Evolutionary conservation across 768 basidiomycete species (phyloP), one percentile per base, ranked within the genome.

Genomic region (Xerocomus spinulosus): DNA sequence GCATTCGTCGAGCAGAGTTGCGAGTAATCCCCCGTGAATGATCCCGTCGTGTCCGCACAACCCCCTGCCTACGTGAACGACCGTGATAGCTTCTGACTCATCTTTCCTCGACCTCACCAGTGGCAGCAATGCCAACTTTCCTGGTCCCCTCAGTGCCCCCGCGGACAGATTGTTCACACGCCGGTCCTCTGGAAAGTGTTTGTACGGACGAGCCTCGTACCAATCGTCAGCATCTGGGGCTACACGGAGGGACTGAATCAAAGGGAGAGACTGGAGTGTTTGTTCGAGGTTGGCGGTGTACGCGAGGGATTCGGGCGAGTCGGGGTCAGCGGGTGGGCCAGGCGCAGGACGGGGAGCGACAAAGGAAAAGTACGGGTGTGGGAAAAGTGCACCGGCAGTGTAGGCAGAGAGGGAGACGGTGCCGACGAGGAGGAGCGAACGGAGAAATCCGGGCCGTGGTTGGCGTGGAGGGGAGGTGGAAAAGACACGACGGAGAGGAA

Each of bases 41-140:
- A 99, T 92, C 0, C 95, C 95, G 67, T 95, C 92, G 53, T 95
- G 87, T 4, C 90, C 94, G 60, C 95, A 98, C 43, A 98, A 52
- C 2, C 84, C 87, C 34, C 87, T 70, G 2, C 95, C 95, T 2
- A 96, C 72, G 58, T 97, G 95, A 2, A 93, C 46, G 50, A 96
- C 71, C 5, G 81, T 73, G 23, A 82, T 60, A 9, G 79, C 79
- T 68, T 92, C 89, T 10, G 73, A 74, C 62, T 92, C 89, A 68
- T 96, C 92, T 46, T 70, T 73, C 57, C 73, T 79, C 15, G 80
- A 79, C 18, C 93, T 78, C 10, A 91, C 79, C 3, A 98, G 60
- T 3, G 93, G 92, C 17, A 76, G 73, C 47, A 95, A 63, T 0
- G 92, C 90, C 3, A 99, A 76, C 64, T 81, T 87, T 3, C 90